Conservation (phyloP, 306 rosid genomes). For the Lupinus albus region DNA sequence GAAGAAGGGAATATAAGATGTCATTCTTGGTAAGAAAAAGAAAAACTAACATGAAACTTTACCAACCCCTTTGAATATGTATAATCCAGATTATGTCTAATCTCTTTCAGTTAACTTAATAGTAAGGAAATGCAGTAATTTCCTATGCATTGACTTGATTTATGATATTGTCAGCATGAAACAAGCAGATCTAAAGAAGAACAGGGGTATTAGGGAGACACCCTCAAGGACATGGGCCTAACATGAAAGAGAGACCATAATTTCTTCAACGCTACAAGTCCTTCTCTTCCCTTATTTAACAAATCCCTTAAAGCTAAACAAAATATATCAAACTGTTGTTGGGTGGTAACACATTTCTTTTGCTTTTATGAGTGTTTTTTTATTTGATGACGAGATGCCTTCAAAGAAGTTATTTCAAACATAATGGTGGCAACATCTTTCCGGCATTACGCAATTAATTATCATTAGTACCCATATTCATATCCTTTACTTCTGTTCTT, state of each 20-base stretch:
- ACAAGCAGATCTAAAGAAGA: not conserved
- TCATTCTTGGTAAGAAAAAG: not conserved
- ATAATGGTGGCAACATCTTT: slow-evolving; percentile 4
- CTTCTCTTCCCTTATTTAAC: slow-evolving; percentile 16
- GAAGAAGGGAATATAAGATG: not conserved
- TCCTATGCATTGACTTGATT: no score
- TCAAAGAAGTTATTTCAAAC: slow-evolving; percentile 9
- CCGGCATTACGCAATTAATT: slow-evolving; percentile 13
- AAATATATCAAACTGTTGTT: slow-evolving; percentile 10
- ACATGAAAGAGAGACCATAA: no score
- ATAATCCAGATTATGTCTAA: not conserved
- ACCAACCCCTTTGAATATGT: slow-evolving; percentile 11
- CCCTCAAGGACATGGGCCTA: no score
- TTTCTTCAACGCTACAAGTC: not conserved
- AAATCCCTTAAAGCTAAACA: slow-evolving; percentile 13
- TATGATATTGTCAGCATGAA: no score
- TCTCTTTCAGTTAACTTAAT: no score
- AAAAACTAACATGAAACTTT: not conserved
- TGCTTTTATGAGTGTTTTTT: not conserved
- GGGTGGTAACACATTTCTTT: not conserved
- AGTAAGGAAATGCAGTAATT: no score
- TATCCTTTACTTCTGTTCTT: slow-evolving; percentile 17
- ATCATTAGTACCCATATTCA: slow-evolving; percentile 10
- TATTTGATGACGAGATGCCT: slow-evolving; percentile 20
- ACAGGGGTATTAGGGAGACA: no score